Percentiles rank a stretch among this genome's conserved stretches.
phyloP scores from a whole-genome alignment of 139 green algal genomes.

The Trebouxia sp. region DNA sequence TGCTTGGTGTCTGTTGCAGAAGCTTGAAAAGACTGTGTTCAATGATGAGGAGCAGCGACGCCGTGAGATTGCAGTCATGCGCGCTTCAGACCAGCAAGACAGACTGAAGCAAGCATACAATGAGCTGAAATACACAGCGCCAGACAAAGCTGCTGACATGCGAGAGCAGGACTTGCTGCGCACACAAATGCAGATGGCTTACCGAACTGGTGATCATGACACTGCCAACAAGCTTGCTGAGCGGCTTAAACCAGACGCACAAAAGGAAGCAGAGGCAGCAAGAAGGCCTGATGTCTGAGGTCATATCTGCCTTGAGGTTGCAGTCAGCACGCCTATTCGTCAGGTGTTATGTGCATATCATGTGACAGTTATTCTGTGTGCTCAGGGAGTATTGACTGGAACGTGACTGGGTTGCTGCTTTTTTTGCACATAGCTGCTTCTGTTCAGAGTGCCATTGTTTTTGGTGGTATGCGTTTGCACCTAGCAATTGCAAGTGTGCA shows the following conservation, averaged over 20 bases:
- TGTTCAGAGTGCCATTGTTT: too few species aligned
- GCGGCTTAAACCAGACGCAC: constrained; percentile 64
- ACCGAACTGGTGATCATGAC: constrained; percentile 76
- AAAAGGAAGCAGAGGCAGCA: constrained; percentile 37
- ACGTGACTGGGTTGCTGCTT: too few species aligned
- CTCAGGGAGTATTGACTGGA: too few species aligned
- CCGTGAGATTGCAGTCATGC: constrained; percentile 55
- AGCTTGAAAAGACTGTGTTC: constrained; percentile 40
- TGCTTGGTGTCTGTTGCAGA: neutral
- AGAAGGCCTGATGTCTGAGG: neutral
- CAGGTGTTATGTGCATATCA: too few species aligned
- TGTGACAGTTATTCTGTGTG: too few species aligned
- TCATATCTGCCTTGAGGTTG: neutral
- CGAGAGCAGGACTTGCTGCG: constrained; percentile 75
- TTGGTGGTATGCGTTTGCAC: too few species aligned
- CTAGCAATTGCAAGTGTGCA: too few species aligned
- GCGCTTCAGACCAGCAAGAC: constrained; percentile 49
- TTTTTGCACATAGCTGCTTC: too few species aligned
- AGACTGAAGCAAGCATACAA: constrained; percentile 67
- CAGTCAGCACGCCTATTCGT: too few species aligned
- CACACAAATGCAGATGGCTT: constrained; percentile 80
- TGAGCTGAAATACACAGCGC: constrained; percentile 63
- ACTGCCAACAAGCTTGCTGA: constrained; percentile 56
- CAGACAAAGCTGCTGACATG: constrained; percentile 58
- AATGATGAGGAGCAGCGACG: constrained; percentile 75